Evolutionary conservation across 192 early-diverging fungal species (phyloP), one percentile per base, ranked within the genome.

Genomic region (Thamnidium elegans): DNA sequence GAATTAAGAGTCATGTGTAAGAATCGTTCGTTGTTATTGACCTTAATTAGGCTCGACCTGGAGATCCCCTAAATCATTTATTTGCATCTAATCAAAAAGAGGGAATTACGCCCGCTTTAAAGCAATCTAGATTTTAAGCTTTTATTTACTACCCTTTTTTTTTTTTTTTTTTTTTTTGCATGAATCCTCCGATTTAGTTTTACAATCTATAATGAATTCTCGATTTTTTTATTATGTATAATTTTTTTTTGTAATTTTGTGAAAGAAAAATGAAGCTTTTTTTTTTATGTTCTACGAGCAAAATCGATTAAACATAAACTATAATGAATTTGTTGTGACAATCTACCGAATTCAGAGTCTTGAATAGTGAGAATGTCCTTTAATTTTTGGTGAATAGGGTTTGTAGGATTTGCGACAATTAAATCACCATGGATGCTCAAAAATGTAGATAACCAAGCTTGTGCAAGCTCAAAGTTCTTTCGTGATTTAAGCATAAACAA

Each of bases 381-480:
- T 9, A 86, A 66, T 32, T 75, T 73, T 56, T 78, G 69, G 19
- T 77, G 62, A 56, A 84, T 63, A 4, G 68, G 58, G 54, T 76
- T 79, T 6, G 42, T 30, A 0, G 80, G 70, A 61, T 90, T 88
- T 14, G 79, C 78, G 36, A 84, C 73, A 60, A 95, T 74, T 14
- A 93, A 69, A 66, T 93, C 91, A 15, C 87, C 89, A 74, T 94
- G 92, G 44, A 93, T 88, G 65, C 80, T 81, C 55, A 96, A 65
- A 68, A 94, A 93, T 36, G 88, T 84, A 20, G 84, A 82, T 55
- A 97, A 55, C 60, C 86, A 92, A 7, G 89, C 84, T 79, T 96
- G 86, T 8, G 81, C 82, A 70, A 95, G 77, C 71, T 98, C 96
- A 79, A 93, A 98, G 68, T 96, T 92, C 32, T 80, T 83, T 60